Percentiles rank a stretch among this genome's conserved stretches.
These are phyloP conservation scores for Trichoderma aggressivum DNA, from an alignment of 2,329 filamentous ascomycete species.

Conservation along the genomic window DNA sequence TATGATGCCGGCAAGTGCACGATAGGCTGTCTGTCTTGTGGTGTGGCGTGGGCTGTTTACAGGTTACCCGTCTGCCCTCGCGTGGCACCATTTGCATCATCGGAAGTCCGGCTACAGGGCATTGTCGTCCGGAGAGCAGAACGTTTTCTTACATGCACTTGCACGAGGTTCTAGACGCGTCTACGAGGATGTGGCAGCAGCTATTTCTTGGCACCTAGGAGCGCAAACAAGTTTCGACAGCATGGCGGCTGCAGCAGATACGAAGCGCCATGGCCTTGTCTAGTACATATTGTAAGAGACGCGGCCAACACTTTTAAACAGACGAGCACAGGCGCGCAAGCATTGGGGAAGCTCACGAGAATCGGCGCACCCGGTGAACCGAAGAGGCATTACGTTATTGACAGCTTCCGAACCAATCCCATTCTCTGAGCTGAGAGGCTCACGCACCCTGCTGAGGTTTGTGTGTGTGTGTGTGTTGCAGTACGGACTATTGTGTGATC, in stretches of 20 bases:
- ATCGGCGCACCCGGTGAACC: background rate
- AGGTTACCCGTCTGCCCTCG: background rate
- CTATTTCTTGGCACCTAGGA: background rate
- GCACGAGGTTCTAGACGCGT: background rate
- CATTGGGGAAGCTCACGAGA: background rate
- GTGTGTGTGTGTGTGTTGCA: background rate
- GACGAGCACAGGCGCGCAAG: background rate
- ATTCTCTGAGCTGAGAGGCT: background rate
- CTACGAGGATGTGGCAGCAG: background rate
- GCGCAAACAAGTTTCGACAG: background rate
- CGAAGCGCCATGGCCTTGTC: background rate
- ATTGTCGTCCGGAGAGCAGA: background rate
- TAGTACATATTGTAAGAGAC: background rate
- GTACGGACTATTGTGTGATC: background rate
- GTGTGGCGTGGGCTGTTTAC: background rate
- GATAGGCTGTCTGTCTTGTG: background rate
- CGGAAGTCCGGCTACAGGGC: background rate
- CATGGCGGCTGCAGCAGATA: background rate
- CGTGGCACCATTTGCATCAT: background rate
- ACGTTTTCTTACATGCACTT: background rate
- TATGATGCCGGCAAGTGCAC: background rate
- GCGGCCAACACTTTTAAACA: background rate
- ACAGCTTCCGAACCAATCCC: background rate
- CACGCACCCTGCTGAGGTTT: background rate
- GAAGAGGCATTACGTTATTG: constrained; percentile 8